These are phyloP conservation scores for Chlorella sp. DNA, from an alignment of 139 green algal species.

Conservation along the genomic window DNA sequence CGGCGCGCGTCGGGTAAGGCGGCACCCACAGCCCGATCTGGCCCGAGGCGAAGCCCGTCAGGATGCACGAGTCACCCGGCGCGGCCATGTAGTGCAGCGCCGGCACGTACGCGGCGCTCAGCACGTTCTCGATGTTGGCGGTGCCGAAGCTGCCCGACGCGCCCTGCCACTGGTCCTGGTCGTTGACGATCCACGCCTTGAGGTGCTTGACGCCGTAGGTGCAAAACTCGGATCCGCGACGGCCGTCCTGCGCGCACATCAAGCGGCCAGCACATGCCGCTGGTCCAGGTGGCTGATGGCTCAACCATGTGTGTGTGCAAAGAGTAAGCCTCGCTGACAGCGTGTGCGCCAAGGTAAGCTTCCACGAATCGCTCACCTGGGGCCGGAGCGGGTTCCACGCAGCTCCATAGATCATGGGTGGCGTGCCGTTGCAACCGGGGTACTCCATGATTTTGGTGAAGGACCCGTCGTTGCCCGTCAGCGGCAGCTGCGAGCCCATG, in stretches of 20 bases:
- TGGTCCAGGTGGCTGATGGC: too few relatives aligned
- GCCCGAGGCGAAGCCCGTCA: constrained; percentile 45
- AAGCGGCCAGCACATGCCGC: too few relatives aligned
- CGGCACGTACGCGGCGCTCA: constrained; percentile 41
- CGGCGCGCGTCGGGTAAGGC: constrained; percentile 42
- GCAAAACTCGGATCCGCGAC: constrained; percentile 44
- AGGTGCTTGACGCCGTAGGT: constrained; percentile 64
- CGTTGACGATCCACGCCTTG: constrained; percentile 41
- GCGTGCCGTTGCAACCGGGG: constrained; percentile 28
- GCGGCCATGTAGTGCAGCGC: constrained; percentile 36
- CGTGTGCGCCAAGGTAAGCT: too few relatives aligned
- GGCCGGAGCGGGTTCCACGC: constrained; percentile 41
- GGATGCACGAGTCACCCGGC: constrained; percentile 43
- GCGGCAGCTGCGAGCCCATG: neutral
- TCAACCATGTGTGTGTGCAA: too few relatives aligned
- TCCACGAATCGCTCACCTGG: too few relatives aligned
- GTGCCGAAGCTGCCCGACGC: constrained; percentile 29
- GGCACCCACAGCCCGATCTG: constrained; percentile 45
- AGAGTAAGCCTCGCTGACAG: too few relatives aligned
- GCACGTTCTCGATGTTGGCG: constrained; percentile 39
- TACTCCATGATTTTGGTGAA: neutral
- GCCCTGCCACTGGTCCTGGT: neutral
- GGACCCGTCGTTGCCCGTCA: constrained; percentile 4
- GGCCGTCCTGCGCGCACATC: neutral
- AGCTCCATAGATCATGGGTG: constrained; percentile 48